These are phyloP conservation scores for Symmetrospora coprosmae DNA, from an alignment of 768 basidiomycete genomes.

Conservation along the genomic window DNA sequence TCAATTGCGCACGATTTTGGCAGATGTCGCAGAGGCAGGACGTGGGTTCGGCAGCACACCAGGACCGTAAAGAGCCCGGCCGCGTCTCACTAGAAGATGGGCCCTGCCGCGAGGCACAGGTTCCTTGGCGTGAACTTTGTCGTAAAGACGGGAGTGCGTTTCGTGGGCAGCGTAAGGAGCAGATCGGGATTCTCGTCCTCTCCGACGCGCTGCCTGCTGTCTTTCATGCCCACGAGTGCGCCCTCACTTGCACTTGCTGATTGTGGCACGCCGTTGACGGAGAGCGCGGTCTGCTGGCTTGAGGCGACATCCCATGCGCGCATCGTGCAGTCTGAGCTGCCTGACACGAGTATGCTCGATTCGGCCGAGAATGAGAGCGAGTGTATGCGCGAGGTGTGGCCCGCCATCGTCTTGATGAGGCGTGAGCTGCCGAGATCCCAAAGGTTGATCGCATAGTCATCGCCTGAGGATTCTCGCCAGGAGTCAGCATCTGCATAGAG, in stretches of 20 bases:
- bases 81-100: conserved; percentile 9
- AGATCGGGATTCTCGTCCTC: conserved; percentile 56
- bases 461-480: conserved; percentile 46
- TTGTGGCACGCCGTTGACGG: neutral
- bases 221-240: conserved; percentile 2
- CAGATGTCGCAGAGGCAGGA: no score
- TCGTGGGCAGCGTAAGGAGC: conserved; percentile 81
- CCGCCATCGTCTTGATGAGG: conserved; percentile 88
- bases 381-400: conserved; percentile 77
- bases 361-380: conserved; percentile 84
- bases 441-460: conserved; percentile 81
- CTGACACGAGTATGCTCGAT: conserved; percentile 76
- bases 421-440: conserved; percentile 96
- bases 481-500: neutral
- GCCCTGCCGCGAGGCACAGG: conserved; percentile 72
- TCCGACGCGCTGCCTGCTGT: neutral
- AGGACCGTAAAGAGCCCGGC: no score
- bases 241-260: no score
- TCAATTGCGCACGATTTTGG: no score
- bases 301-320: conserved; percentile 80
- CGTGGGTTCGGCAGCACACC: no score
- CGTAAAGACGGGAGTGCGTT: conserved; percentile 81
- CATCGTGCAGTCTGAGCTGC: conserved; percentile 87
- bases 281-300: neutral
- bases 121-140: conserved; percentile 91